phyloP scores from a whole-genome alignment of 805 yeast genomes.

The Saccharomycopsis capsularis region DNA sequence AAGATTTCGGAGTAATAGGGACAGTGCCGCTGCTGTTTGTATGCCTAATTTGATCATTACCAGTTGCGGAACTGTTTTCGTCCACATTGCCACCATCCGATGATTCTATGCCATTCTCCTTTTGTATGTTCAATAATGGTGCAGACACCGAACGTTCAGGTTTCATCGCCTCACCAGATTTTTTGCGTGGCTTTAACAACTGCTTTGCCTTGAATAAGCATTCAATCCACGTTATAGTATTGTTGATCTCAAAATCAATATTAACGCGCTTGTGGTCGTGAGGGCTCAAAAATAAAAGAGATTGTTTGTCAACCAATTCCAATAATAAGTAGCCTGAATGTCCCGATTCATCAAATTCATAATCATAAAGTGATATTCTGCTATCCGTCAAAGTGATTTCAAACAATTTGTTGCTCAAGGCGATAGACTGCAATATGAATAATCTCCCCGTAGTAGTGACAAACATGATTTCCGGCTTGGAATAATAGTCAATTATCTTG shows the following conservation, averaged over 20 bases:
- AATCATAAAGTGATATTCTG: slow-evolving; percentile 70
- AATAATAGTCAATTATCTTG: slow-evolving; percentile 21
- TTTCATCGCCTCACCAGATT: neutral
- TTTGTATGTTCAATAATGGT: too few relatives aligned
- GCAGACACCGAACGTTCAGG: neutral
- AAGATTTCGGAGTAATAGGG: neutral
- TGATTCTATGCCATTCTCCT: too few relatives aligned
- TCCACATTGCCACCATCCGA: too few relatives aligned
- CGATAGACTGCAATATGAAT: slow-evolving; percentile 26
- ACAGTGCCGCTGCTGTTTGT: neutral
- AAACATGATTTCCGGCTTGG: slow-evolving; percentile 27
- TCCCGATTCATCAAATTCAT: slow-evolving; percentile 58
- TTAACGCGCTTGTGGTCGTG: slow-evolving; percentile 23
- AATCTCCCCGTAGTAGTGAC: slow-evolving; percentile 32
- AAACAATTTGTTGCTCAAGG: slow-evolving; percentile 28
- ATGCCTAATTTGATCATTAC: too few relatives aligned
- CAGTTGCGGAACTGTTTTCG: too few relatives aligned
- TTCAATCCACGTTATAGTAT: slow-evolving; percentile 58
- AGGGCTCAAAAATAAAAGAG: slow-evolving; percentile 47
- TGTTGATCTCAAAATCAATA: slow-evolving; percentile 40
- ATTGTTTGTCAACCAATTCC: slow-evolving; percentile 51
- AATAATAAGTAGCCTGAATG: slow-evolving; percentile 57
- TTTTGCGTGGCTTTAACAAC: slow-evolving; percentile 31
- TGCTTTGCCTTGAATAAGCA: slow-evolving; percentile 62
- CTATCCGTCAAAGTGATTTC: slow-evolving; percentile 42